Base-by-base conservation (phyloP, 2,329 filamentous ascomycete species). In the Apiospora aurea region DNA sequence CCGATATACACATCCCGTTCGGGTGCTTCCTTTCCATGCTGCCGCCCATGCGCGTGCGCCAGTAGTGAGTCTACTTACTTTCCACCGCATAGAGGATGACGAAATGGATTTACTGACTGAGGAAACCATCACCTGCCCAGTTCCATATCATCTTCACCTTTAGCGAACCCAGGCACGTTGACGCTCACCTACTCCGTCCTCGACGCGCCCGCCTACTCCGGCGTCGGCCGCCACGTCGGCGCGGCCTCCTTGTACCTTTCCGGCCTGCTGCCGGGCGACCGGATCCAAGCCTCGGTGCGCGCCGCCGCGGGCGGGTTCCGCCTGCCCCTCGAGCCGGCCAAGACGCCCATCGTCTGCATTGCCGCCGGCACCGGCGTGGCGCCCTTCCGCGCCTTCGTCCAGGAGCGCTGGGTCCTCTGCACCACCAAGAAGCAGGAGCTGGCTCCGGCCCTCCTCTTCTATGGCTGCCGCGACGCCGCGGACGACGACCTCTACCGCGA, bases 1-100 rank as follows among this genome's bases (percentile, higher is more conserved):
- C 88, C 0, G 81, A 84, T 0, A 84, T 93, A 44, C 81, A 87
- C 2, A 81, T 96, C 0, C 86, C 92, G 0, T 87, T 96, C 34
- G 87, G 87, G 4, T 82, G 88, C 24, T 96, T 93, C 83, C 85
- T 96, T 10, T 85, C 87, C 46, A 91, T 94, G 86, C 87, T 95
- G 0, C 92, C 92, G 1, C 91, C 93, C 0, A 93, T 96, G 90
- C 90, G 93, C 41, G 87, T 93, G 51, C 88, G 93, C n/a, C 91
- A 94, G 80, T 95, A 95, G 84, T 88, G 85, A 11, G 90, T 90
- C 46, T 49, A 47, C 8, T 49, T n/a, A 29, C 53, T 24, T 29
- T 21, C 18, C 85, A 21, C 0, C 87, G 86, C 1, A 41, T 7
- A 5, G 38, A 41, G 6, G 38, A 43, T 43, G 41, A 21, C 1